Evolutionary conservation across 257 asterid genomes (phyloP), one percentile per base, ranked within the genome.

Genomic region (Solanum medicagineum): DNA sequence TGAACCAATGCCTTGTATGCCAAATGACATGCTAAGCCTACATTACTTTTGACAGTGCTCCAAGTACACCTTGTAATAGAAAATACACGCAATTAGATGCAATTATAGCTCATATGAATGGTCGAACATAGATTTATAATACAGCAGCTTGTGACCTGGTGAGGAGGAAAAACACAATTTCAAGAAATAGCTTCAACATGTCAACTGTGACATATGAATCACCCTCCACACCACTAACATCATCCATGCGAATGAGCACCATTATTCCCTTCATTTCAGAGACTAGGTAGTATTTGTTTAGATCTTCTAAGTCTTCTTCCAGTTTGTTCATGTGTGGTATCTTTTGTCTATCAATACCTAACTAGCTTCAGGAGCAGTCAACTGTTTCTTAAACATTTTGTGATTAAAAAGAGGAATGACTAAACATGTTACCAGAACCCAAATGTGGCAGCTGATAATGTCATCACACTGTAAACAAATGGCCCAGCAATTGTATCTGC

Each of bases 401-500:
- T 59, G 15, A 69, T 19, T 36, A 36, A 66, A 85, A 44, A 68
- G 85, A 74, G 53, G 57, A 57, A 88, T 85, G 86, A 71, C 69
- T 87, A 84, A 85, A 73, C 70, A n/a, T 65, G 91, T 81, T 90
- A 96, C 99, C 99, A 96, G 85, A 96, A 96, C 84, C 94, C 95
- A 94, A 96, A 96, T 66, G 99, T 95, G 85, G 94, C 95, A 69
- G 98, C 98, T 60, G 98, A 95, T 87, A 96, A 88, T 63, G 99
- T 93, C 98, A 96, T 95, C 77, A 96, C 92, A 85, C 94, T 93
- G 84, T 94, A 96, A 68, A 96, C 99, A 90, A 96, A 96, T 65
- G 98, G 99, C 22, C 99, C 98, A 87, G 99, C 98, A 86, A 96
- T 93, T 85, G 98, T 86, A 93, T 96, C 99, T 56, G 99, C 99